Evolutionary conservation across 345 rosid genomes (phyloP), one percentile per base, ranked within the genome.

Genomic region (Dovyalis caffra): DNA sequence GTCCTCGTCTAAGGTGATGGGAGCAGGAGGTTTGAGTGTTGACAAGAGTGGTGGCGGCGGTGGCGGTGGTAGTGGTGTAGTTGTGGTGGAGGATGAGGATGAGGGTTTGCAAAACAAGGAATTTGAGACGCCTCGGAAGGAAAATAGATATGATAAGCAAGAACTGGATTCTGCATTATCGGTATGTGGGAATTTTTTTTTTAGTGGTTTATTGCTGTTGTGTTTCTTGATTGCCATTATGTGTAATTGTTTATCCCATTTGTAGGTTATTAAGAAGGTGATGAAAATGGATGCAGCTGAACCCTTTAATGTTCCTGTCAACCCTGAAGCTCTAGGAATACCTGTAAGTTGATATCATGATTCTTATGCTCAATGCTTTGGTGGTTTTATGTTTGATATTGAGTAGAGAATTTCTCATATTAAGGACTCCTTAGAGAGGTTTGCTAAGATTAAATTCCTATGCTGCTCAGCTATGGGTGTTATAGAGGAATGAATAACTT

Each of bases 231-330:
- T 26, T 29, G 9, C 38, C 3, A 21, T 8, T 58, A 70, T 9
- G 5, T 73, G 2, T 67, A 25, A 29, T 23, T 57, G 18, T 2
- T 70, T 69, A 37, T 35, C n/a, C 45, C 33, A 7, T 21, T 66
- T 38, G 11, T 70, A 88, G 99, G 91, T 95, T 77, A 88, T 95
- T 73, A 93, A 81, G 88, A 95, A 95, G 86, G 88, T 93, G 62
- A 93, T 93, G 99, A 95, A 93, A 88, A 95, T 95, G 99, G 99
- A 95, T 61, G 97, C 98, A 66, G 99, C 99, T 70, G 95, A 91
- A 75, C 97, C 97, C 10, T 95, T 93, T 77, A 95, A 90, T 75
- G 84, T 68, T 72, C 99, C 99, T 43, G 98, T 95, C 80, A 86
- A 95, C 79, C 97, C 99, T 33, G 92, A 89, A 84, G 97, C 98